phyloP scores from a whole-genome alignment of 2,329 filamentous ascomycete genomes.

The Orbilia ellipsospora region DNA sequence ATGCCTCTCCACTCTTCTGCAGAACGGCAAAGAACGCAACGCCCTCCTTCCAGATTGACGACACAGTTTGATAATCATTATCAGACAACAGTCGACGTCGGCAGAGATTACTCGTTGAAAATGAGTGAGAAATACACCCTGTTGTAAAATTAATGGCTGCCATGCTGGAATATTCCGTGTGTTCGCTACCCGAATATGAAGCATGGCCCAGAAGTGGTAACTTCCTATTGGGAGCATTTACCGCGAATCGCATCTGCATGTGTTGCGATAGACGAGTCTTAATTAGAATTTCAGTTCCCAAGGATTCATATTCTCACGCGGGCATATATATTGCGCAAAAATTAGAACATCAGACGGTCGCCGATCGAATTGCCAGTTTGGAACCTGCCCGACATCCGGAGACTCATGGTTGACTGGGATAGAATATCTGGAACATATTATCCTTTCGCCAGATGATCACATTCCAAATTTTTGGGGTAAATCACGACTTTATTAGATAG shows the following conservation, averaged over 20 bases:
- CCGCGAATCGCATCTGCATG: slow-evolving; percentile 2
- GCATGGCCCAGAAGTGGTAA: slow-evolving; percentile 23
- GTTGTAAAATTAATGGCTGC: too few relatives aligned
- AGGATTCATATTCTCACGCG: too few relatives aligned
- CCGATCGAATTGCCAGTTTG: background rate
- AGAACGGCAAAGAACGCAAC: background rate
- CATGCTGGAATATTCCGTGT: too few relatives aligned
- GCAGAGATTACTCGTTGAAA: background rate
- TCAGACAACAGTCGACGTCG: slow-evolving; percentile 9
- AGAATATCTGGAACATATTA: too few relatives aligned
- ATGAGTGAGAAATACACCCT: too few relatives aligned
- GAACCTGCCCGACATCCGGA: background rate
- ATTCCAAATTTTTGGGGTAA: too few relatives aligned
- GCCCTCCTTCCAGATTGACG: slow-evolving; percentile 36
- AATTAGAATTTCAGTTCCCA: background rate
- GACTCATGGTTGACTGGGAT: background rate
- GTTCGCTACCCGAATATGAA: too few relatives aligned
- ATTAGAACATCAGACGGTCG: slow-evolving; percentile 19
- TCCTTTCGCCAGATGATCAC: too few relatives aligned
- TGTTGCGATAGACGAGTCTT: slow-evolving; percentile 5
- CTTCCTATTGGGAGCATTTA: slow-evolving; percentile 22
- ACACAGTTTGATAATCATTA: slow-evolving; percentile 26
- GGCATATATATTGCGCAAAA: slow-evolving; percentile 1
- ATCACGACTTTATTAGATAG: too few relatives aligned
- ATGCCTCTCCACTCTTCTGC: background rate